Evolutionary conservation across 768 basidiomycete species (phyloP).

Genomic region (Terana coerulea): DNA sequence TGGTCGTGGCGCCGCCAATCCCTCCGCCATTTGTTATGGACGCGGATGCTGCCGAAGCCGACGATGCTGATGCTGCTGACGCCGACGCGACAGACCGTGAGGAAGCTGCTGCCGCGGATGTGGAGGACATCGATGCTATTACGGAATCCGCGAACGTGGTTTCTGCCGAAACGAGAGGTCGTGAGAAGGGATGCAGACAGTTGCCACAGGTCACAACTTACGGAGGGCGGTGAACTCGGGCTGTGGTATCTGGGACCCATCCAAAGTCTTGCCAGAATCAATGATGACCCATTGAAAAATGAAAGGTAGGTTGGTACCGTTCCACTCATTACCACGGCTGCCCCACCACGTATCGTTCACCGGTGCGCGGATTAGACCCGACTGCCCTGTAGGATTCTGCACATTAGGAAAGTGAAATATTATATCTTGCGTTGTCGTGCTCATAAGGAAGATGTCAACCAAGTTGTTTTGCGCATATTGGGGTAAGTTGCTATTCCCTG

Average conservation of each 20-base stretch:
- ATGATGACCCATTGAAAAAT: slow-evolving; percentile 80
- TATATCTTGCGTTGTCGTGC: slow-evolving; percentile 62
- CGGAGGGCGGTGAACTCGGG: slow-evolving; percentile 77
- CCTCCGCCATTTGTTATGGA: neutral
- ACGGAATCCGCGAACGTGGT: slow-evolving; percentile 74
- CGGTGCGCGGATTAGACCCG: slow-evolving; percentile 48
- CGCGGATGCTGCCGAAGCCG: slow-evolving; percentile 26
- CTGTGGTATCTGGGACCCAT: slow-evolving; percentile 60
- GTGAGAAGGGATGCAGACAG: slow-evolving; percentile 6
- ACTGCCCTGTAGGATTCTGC: slow-evolving; percentile 45
- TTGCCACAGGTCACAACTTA: slow-evolving; percentile 38
- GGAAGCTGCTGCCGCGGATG: slow-evolving; percentile 37
- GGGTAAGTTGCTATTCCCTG: slow-evolving; percentile 77
- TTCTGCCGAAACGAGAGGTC: slow-evolving; percentile 38
- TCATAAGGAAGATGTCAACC: slow-evolving; percentile 77
- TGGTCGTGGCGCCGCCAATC: slow-evolving; percentile 2
- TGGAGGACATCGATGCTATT: slow-evolving; percentile 48
- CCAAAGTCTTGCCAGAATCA: slow-evolving; percentile 49
- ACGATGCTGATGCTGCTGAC: slow-evolving; percentile 18
- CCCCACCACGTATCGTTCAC: slow-evolving; percentile 74
- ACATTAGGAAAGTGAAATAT: slow-evolving; percentile 36
- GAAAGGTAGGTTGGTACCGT: slow-evolving; percentile 52
- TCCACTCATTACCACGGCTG: slow-evolving; percentile 38
- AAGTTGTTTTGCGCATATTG: slow-evolving; percentile 55
- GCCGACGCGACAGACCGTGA: slow-evolving; percentile 37